Evolutionary conservation across 2,329 filamentous ascomycete species (phyloP), one percentile per base, ranked within the genome.

Genomic region (Colletotrichum cordylinicola): DNA sequence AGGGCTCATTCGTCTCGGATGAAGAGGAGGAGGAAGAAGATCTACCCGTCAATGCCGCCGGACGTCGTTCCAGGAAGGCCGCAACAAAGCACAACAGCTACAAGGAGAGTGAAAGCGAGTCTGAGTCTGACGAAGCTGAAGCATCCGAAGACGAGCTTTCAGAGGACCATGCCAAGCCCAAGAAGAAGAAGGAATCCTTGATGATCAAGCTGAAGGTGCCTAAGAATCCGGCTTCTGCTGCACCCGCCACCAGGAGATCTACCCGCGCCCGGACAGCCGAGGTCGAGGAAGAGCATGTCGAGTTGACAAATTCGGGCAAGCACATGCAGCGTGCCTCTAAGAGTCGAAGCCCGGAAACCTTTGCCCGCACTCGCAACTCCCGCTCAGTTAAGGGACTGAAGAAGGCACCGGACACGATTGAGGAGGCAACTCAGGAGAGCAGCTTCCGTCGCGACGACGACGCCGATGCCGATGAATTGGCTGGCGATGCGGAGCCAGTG

Each of bases 251-350:
- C 52, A 86, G 90, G 39, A 85, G 90, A 78, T 81, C 84, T 12
- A 92, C 91, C 13, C 85, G 91, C 37, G 90, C 89, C 18, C 87
- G 84, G 70, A 91, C 90, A 5, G 90, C 89, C 60, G 90, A 92
- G 62, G 85, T 86, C 0, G 88, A 90, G 35, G 90, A 91, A 58
- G 85, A 88, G 6, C 87, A 92, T 8, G 82, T 92, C 6, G 90
- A 93, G 79, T 84, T 93, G 16, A 90, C 91, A 8, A 90, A 87
- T 78, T 93, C 91, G 9, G 92, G 91, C n/a, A 88, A 86, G 72
- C 91, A 93, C 77, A 88, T 87, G 24, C 86, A 86, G 55, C 81
- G 86, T 3, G 84, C 88, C 35, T 90, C 90, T 33, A 86, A 85
- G 70, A 92, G 90, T 78, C 87, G 85, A 78, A 92, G 90, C 76